phyloP scores from a whole-genome alignment of 129 eudicot species.

The Centella asiatica region DNA sequence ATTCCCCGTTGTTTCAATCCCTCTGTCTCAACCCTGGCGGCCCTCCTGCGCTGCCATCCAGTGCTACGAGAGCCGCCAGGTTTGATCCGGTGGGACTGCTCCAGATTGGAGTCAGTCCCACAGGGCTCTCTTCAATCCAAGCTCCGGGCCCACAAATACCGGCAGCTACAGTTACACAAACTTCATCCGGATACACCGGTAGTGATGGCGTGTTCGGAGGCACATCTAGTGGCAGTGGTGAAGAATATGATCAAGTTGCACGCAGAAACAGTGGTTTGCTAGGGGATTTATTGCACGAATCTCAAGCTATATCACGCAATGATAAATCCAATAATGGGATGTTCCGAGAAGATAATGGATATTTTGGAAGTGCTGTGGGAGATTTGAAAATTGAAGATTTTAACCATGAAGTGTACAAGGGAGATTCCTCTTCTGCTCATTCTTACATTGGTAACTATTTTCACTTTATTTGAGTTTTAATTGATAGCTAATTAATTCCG shows the following conservation, averaged over 20 bases:
- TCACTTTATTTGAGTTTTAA: no score
- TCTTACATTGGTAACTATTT: slow-evolving; percentile 26
- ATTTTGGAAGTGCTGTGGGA: slow-evolving; percentile 12
- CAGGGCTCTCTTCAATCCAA: slow-evolving; percentile 72
- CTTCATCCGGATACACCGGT: slow-evolving; percentile 34
- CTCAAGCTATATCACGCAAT: slow-evolving; percentile 28
- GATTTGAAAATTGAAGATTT: slow-evolving; percentile 20
- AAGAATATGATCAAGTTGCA: slow-evolving; percentile 16
- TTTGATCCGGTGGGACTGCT: slow-evolving; percentile 6
- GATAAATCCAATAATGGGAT: slow-evolving; percentile 18
- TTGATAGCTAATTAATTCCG: not conserved
- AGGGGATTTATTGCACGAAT: slow-evolving; percentile 65
- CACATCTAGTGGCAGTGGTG: slow-evolving; percentile 28
- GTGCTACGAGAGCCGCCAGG: slow-evolving; percentile 1
- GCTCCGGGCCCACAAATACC: slow-evolving; percentile 12
- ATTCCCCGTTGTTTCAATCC: slow-evolving; percentile 14
- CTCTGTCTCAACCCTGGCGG: slow-evolving; percentile 12
- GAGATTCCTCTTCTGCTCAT: slow-evolving; percentile 19
- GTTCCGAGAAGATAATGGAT: slow-evolving; percentile 7
- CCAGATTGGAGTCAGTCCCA: slow-evolving; percentile 3
- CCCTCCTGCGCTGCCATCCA: slow-evolving; percentile 2
- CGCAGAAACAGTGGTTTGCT: slow-evolving; percentile 60
- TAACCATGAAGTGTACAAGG: slow-evolving; percentile 10
- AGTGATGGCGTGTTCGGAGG: slow-evolving; percentile 22
- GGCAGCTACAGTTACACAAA: slow-evolving; percentile 17